phyloP scores from a whole-genome alignment of 208 protist genomes.

The Porcisia hertigi region DNA sequence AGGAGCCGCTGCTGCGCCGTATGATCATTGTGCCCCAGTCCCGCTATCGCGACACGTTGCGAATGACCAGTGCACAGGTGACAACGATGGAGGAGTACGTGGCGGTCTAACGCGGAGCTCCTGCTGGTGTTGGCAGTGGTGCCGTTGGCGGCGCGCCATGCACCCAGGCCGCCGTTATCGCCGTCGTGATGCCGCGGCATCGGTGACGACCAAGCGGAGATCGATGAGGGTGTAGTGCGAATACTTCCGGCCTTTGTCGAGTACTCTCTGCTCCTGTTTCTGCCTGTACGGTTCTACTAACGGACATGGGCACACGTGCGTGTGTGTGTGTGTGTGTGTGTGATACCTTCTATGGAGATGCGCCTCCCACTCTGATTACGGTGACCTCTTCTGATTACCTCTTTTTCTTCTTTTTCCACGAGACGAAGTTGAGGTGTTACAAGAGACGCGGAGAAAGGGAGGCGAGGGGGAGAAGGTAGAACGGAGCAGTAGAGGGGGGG shows the following conservation, averaged over 20 bases:
- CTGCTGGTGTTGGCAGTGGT: neutral
- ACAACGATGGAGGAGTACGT: conserved; percentile 65
- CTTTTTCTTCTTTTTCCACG: neutral
- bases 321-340: neutral
- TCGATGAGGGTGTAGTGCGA: neutral
- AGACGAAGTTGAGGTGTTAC: neutral
- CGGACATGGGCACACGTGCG: neutral
- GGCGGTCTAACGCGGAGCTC: conserved; percentile 30
- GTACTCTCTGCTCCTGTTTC: neutral
- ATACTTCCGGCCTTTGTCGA: neutral
- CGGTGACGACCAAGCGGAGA: neutral
- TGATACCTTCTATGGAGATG: neutral
- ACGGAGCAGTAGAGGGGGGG: neutral
- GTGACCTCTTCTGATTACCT: neutral
- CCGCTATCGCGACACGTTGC: conserved; percentile 35
- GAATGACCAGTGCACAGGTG: conserved; percentile 45
- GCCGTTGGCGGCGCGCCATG: neutral
- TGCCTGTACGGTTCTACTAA: neutral
- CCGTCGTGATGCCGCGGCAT: neutral
- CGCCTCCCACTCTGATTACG: neutral
- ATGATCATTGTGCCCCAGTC: conserved; percentile 67
- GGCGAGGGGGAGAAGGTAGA: neutral
- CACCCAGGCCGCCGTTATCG: neutral
- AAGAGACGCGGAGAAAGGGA: too few species aligned
- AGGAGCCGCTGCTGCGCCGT: conserved; percentile 56